Percentiles rank a stretch among this genome's conserved stretches.
Evolutionary conservation across 2,329 filamentous ascomycete genomes (phyloP).

Genomic region (Aspergillus sergii): DNA sequence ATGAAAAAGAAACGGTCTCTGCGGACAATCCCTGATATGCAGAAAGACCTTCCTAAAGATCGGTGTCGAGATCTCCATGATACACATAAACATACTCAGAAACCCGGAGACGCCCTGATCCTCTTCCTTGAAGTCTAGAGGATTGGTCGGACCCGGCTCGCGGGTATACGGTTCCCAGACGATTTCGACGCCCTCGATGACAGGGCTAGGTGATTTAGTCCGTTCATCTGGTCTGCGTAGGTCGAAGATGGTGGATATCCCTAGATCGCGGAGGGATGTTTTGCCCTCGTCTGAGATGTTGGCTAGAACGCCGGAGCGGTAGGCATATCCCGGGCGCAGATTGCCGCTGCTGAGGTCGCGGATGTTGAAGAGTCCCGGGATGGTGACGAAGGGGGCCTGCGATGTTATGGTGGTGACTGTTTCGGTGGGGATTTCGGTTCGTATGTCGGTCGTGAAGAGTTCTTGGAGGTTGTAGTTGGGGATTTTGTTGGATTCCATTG

Average conservation of each 20-base stretch:
- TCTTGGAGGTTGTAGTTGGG: constrained; percentile 19
- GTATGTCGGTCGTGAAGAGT: constrained; percentile 28
- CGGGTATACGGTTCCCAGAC: constrained; percentile 54
- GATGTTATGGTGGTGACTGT: constrained; percentile 26
- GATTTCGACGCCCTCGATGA: constrained; percentile 59
- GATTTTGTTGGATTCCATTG: constrained; percentile 18
- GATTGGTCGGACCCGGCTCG: constrained; percentile 39
- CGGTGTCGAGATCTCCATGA: constrained; percentile 64
- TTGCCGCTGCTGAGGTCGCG: constrained; percentile 28
- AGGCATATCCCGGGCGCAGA: constrained; percentile 60
- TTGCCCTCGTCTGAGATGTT: constrained; percentile 58
- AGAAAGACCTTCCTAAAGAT: constrained; percentile 62
- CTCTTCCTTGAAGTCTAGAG: constrained; percentile 43
- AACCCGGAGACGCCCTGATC: constrained; percentile 65
- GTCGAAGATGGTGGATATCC: constrained; percentile 69
- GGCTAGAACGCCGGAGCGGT: constrained; percentile 69
- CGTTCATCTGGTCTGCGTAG: constrained; percentile 59
- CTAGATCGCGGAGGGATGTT: constrained; percentile 53
- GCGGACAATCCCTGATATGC: constrained; percentile 55
- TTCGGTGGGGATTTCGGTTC: constrained; percentile 23
- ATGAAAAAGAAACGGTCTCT: constrained; percentile 64
- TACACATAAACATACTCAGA: constrained; percentile 67
- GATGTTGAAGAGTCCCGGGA: constrained; percentile 32
- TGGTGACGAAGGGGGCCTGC: constrained; percentile 27
- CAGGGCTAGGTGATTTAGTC: constrained; percentile 49